Base-by-base conservation (phyloP, 306 rosid species). In the Lithocarpus polystachyus region DNA sequence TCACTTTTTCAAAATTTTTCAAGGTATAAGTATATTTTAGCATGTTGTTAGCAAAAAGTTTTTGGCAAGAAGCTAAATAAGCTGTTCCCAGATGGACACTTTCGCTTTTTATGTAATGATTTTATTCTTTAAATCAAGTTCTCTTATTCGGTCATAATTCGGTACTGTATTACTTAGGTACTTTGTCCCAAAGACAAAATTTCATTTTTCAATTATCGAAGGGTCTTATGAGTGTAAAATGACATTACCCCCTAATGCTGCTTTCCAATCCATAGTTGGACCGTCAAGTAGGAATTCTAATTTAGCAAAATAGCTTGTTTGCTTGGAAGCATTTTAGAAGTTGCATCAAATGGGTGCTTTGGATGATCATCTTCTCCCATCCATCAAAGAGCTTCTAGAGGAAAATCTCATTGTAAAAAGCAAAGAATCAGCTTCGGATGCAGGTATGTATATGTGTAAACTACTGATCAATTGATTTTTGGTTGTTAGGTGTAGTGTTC, bases 291-390 rank as follows among this genome's bases (percentile, higher is more conserved):
- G 78, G 83, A 89, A 81, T 70, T 57, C 79, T 51, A 83, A 86
- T 75, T 74, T 86, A 73, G 89, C 99, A 52, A 94, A 82, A 87
- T 89, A 81, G 85, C 95, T 89, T 71, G 99, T 80, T 51, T 92
- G 97, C 87, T 86, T 92, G 72, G 99, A 94, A 87, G 97, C 97
- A 69, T 94, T 97, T 85, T 89, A 92, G 84, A 84, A 87, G 89
- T 86, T 95, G 73, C 99, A 93, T 88, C 86, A 91, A 75, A 83
- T 86, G 86, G 94, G 98, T 8, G 92, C 92, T 82, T 84, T 95
- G 78, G 82, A 91, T 85, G 96, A 91, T 70, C 94, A 88, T 91
- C 94, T 92, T 78, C 91, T 83, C 75, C 98, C 96, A 6, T 74
- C 68, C 48, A n/a, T 52, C 40, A 86, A 87, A 78, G 84, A 80